Evolutionary conservation across 2,329 filamentous ascomycete species (phyloP).

Genomic region (Volutella citrinella): DNA sequence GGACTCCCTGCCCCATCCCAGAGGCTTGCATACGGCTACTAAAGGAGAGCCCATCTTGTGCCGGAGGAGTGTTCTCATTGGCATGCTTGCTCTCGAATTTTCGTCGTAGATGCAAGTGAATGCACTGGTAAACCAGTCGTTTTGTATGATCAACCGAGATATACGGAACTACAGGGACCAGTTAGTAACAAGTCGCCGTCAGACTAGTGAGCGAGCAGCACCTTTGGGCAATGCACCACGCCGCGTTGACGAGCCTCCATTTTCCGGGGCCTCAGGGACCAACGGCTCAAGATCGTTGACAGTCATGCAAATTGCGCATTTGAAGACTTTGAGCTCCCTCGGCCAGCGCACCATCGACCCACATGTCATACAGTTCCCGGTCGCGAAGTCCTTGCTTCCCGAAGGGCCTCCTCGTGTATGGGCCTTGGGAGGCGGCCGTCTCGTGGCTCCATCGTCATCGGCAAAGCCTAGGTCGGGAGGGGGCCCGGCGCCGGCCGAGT

Average conservation of each 20-base stretch:
- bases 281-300: constrained; percentile 68
- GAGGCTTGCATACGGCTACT: too few relatives aligned
- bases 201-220: too few relatives aligned
- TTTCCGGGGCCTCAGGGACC: constrained; percentile 19
- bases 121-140: constrained; percentile 30
- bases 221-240: too few relatives aligned
- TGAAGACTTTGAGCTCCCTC: constrained; percentile 67
- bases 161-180: constrained; percentile 25
- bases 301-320: constrained; percentile 80
- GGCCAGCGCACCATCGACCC: constrained; percentile 79
- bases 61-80: constrained; percentile 18
- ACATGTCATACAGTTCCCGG: constrained; percentile 82
- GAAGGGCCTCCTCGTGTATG: constrained; percentile 31
- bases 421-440: constrained; percentile 24
- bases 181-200: too few relatives aligned
- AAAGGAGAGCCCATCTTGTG: too few relatives aligned
- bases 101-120: constrained; percentile 29
- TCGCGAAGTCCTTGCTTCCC: constrained; percentile 56
- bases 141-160: constrained; percentile 35
- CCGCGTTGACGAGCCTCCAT: constrained; percentile 16
- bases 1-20: too few relatives aligned
- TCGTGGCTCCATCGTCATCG: constrained; percentile 28
- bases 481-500: constrained; percentile 31
- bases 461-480: constrained; percentile 30
- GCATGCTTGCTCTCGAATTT: constrained; percentile 17